These are phyloP conservation scores for Aspergillus pseudoviridinutans DNA, from an alignment of 2,329 filamentous ascomycete genomes.

Conservation along the genomic window DNA sequence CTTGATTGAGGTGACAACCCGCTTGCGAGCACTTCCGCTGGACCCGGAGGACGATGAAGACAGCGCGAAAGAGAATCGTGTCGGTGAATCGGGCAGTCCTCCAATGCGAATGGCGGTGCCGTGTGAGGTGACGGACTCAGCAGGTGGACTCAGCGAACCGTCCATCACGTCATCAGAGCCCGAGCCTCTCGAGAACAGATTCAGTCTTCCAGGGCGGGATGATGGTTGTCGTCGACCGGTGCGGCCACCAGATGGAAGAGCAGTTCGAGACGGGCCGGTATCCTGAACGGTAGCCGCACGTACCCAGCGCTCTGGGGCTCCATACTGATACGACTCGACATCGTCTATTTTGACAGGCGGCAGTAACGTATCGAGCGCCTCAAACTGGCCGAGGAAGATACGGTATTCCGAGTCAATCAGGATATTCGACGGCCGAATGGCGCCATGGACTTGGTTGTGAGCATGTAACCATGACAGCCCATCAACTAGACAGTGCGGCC, in stretches of 20 bases:
- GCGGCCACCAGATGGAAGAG: constrained; percentile 40
- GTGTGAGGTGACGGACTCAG: constrained; percentile 31
- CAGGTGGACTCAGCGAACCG: constrained; percentile 18
- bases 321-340: constrained; percentile 57
- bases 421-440: constrained; percentile 58
- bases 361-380: constrained; percentile 52
- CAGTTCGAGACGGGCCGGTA: constrained; percentile 24
- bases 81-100: constrained; percentile 21
- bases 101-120: constrained; percentile 34
- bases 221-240: constrained; percentile 28
- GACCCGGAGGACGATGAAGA: constrained; percentile 35
- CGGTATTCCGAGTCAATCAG: constrained; percentile 53
- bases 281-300: constrained; percentile 36
- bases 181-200: constrained; percentile 21
- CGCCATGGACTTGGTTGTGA: constrained; percentile 52
- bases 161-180: constrained; percentile 8
- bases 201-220: constrained; percentile 16
- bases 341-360: constrained; percentile 50
- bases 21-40: constrained; percentile 16
- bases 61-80: constrained; percentile 28
- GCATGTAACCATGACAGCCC: constrained; percentile 55
- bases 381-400: constrained; percentile 57
- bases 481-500: constrained; percentile 50
- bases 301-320: constrained; percentile 53
- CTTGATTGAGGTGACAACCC: constrained; percentile 18